Evolutionary conservation across 192 early-diverging fungal genomes (phyloP).

Genomic region (Coemansia sp.): DNA sequence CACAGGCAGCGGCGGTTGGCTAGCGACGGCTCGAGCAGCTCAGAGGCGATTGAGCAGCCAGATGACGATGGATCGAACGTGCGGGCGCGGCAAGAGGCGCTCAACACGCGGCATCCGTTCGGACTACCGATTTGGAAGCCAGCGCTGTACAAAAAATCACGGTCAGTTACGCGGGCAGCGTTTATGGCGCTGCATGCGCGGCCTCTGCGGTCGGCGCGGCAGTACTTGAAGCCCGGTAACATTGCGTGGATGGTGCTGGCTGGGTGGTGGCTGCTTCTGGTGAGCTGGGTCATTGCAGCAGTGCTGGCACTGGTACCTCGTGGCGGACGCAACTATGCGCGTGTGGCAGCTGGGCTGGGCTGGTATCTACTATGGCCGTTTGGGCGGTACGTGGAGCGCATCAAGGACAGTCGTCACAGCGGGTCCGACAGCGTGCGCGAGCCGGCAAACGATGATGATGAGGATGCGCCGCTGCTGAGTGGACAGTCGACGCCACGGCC

Average conservation of each 20-base stretch:
- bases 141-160: conserved; percentile 92
- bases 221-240: conserved; percentile 81
- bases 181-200: conserved; percentile 79
- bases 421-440: background rate
- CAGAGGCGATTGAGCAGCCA: conserved; percentile 20
- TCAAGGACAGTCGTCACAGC: conserved; percentile 41
- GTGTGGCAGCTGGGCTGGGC: conserved; percentile 73
- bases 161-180: conserved; percentile 78
- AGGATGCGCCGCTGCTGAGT: conserved; percentile 44
- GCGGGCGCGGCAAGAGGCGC: conserved; percentile 60
- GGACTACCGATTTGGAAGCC: conserved; percentile 97
- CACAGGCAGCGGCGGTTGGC: conserved; percentile 19
- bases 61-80: conserved; percentile 51
- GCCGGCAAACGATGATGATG: conserved; percentile 12
- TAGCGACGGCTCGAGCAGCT: conserved; percentile 27
- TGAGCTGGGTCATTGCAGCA: conserved; percentile 63
- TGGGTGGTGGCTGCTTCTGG: conserved; percentile 84
- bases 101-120: conserved; percentile 86
- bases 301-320: conserved; percentile 59
- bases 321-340: conserved; percentile 60
- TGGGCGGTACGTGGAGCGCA: conserved; percentile 85
- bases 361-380: conserved; percentile 96
- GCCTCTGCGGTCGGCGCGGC: conserved; percentile 58
- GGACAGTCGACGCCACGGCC: conserved; percentile 1
- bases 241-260: conserved; percentile 83